Evolutionary conservation across 805 yeast species (phyloP), one percentile per base, ranked within the genome.

Genomic region (Millerozyma acaciae): DNA sequence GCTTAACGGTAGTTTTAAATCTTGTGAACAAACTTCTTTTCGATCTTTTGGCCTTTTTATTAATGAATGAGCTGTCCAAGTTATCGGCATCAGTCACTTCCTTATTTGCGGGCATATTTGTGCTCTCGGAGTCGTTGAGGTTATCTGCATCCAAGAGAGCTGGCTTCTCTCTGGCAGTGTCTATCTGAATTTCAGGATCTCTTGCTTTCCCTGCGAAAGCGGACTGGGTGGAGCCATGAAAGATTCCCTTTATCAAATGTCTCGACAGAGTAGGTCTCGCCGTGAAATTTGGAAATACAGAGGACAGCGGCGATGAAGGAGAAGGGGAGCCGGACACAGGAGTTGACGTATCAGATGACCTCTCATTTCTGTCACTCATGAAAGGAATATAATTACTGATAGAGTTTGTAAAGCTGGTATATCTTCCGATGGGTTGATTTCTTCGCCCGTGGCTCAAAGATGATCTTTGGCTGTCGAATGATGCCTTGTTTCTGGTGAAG

Each of bases 361-460:
- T 42, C 21, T 49, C 50, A 26, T 45, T 50, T 34, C 51, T 46
- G 36, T 60, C 65, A 21, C 57, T 57, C 63, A 62, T 63, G 37
- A 66, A 66, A 6, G 71, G 70, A 22, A 66, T 55, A 39, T 63
- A 64, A 33, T 62, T 63, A 5, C 61, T 52, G 15, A 66, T 52
- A 2, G 70, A 59, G 39, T 47, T 57, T 8, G 65, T 57, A 36
- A 60, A 61, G 35, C 57, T 55, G 24, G 54, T 43, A 39, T 59
- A 57, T 15, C 65, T 38, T 12, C 59, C 57, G 28, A 42, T 39
- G 8, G 33, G 22, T 31, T 38, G 51, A 29, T 43, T 35, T 21
- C 43, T 40, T 16, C 39, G 48, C 22, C 30, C 39, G 21, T 44
- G 48, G 13, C 18, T 27, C 16, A 34, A 21, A 7, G 44, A 35